Base-by-base conservation (phyloP, 2,329 filamentous ascomycete species). In the Lithohypha guttulata region DNA sequence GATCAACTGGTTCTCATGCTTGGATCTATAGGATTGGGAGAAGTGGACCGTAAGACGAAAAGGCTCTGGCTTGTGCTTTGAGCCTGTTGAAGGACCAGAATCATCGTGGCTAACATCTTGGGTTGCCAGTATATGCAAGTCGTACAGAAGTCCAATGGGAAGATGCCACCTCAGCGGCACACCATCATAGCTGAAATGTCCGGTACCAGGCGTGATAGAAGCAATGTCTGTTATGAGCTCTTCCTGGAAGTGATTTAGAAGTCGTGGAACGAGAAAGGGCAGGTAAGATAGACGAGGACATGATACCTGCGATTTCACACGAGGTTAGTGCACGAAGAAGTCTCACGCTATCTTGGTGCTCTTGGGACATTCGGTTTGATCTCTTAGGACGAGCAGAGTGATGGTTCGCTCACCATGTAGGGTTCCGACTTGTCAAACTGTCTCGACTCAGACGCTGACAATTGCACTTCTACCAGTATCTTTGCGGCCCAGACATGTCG, bases 151-250 rank as follows among this genome's bases (percentile, higher is more conserved):
- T 1, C 80, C 80, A 8, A 81, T 55, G 0, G 80, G 79, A 43
- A 81, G 77, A 53, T 84, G 79, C 77, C 77, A 81, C 62, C 81
- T 82, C 47, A 84, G 57, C 2, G 77, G 73, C 11, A 84, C 78
- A 10, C 66, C 70, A 55, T 84, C 75, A 52, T 77, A 79, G 1
- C 73, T 76, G 47, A 84, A 72, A 72, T 75, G 79, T 14, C 72
- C 70, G 29, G 73, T 61, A 42, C 71, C 63, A 6, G 68, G 54
- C 2, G 61, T 48, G 7, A 48, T 37, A 44, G 59, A 61, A 21
- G 70, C 62, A 29, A 68, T 60, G 3, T 75, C 68, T 47, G 77
- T 64, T 49, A 81, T 81, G 25, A 81, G 58, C 18, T 59, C 68
- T 10, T 64, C 49, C 2, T 62, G 52, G 55, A 81, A 84, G 63